Evolutionary conservation across 2,329 filamentous ascomycete species (phyloP), one percentile per base, ranked within the genome.

Genomic region (Botryotinia globosa): DNA sequence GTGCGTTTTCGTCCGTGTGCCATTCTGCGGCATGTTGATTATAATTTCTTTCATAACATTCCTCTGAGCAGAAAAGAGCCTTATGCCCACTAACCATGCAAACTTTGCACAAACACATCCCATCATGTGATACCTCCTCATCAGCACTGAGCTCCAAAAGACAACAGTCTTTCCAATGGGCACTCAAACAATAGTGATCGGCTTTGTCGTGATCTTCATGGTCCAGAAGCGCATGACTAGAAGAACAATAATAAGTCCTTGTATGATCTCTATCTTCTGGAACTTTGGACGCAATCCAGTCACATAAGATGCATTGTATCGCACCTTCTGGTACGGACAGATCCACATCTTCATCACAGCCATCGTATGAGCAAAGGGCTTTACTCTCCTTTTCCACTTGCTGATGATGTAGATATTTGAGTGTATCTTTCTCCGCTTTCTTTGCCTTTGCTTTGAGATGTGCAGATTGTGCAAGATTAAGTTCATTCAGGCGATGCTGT

Each of bases 391-490:
- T 48, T 32, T 51, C 45, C 22, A 72, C 48, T 72, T 59, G 65
- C 51, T 76, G 74, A 39, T 75, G 59, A 39, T 75, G 74, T 51
- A 75, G 65, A 32, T 72, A 72, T 69, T 73, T 70, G 44, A 66
- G 63, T 54, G 70, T 32, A 44, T 77, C 73, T 45, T 78, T 77
- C 67, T 79, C 77, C 4, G 74, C 76, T 66, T 79, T 80, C 65
- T 74, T 77, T 29, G 76, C 76, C 69, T 79, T 77, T 12, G 73
- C 73, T 56, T 79, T 80, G 18, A 76, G 56, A 72, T 79, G 76
- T 22, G 77, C 79, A 63, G 75, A 79, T 56, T 78, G 76, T 3
- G 78, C 79, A 75, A 80, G 76, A 63, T 79, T 76, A 39, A 80
- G 66, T 39, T 77, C 78, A 32, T 72, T 74, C 5, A 80, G 66